phyloP scores from a whole-genome alignment of 2,329 filamentous ascomycete species.

The Nothomitra cinnamomea region DNA sequence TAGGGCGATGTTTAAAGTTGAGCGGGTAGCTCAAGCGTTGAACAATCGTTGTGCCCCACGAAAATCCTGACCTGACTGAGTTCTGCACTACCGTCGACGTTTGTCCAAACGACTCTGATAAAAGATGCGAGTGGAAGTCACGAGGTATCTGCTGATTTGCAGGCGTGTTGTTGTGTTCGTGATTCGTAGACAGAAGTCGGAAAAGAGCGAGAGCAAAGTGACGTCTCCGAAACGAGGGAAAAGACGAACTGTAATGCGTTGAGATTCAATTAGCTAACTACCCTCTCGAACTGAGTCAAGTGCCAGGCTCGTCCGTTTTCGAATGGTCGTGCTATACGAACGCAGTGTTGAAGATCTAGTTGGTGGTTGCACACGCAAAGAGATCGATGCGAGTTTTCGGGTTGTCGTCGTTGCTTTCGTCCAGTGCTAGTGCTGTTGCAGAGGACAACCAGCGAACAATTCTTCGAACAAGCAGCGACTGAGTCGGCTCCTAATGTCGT shows the following conservation, averaged over 20 bases:
- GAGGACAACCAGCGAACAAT: not conserved
- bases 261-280: not conserved
- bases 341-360: not conserved
- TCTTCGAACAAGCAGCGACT: not conserved
- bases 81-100: not conserved
- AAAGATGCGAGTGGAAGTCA: not conserved
- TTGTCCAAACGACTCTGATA: not conserved
- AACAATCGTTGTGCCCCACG: not conserved
- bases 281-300: not conserved
- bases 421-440: too few relatives aligned
- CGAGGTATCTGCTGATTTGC: not conserved
- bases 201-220: not conserved
- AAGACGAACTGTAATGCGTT: not conserved
- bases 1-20: not conserved
- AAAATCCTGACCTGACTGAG: not conserved
- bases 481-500: not conserved
- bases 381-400: not conserved
- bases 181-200: not conserved
- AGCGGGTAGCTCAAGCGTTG: not conserved
- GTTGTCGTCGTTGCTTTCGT: not conserved
- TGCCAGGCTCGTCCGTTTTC: not conserved
- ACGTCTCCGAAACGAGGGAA: not conserved
- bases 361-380: not conserved
- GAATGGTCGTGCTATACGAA: not conserved
- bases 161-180: not conserved